Base-by-base conservation (phyloP, 768 basidiomycete species). In the Pleurotus platypus region DNA sequence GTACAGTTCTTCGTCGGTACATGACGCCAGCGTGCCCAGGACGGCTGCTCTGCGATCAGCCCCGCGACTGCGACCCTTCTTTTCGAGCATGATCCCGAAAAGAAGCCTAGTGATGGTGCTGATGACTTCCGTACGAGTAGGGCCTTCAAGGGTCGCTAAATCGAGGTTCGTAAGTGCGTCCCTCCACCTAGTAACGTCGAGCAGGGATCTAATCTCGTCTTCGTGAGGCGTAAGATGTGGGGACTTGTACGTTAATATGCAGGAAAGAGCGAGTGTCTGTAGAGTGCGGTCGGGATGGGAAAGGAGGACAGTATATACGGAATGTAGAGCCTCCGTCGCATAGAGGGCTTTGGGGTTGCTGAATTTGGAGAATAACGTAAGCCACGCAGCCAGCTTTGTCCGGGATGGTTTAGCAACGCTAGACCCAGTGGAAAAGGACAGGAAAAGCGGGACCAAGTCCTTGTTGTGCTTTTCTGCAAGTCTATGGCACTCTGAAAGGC, bases 281-380 rank as follows among this genome's bases (percentile, higher is more conserved):
- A 98, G 74, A 3, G 82, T 64, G 12, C 84, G 83, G 62, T 98
- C 94, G 2, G 94, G 91, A 60, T 94, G 87, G 4, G 94, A 87
- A 20, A 98, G 80, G 18, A 92, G 78, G n/a, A 80, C 72, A 12
- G 79, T 77, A 71, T 94, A 96, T 20, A 93, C 66, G 1, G 74
- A 50, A 42, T 80, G 82, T 4, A 98, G 77, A 0, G 78, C 77
- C 7, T 87, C 79, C 0, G 90, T 82, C 5, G 83, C 78, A 65
- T 85, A 81, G 1, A 95, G 74, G 0, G 93, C 91, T 72, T 92
- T 96, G n/a, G 95, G 96, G 66, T 98, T 98, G 63, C 75, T 74
- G 67, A 99, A 91, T 67, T 94, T 96, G 49, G 90, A 80, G 70
- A 98, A 92, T 9, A 98, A 78, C 16, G 82, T 82, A 24, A 98